Percentiles rank a stretch among this genome's conserved stretches.
phyloP scores from a whole-genome alignment of 805 yeast genomes.

The Metschnikowia colocasiae region DNA sequence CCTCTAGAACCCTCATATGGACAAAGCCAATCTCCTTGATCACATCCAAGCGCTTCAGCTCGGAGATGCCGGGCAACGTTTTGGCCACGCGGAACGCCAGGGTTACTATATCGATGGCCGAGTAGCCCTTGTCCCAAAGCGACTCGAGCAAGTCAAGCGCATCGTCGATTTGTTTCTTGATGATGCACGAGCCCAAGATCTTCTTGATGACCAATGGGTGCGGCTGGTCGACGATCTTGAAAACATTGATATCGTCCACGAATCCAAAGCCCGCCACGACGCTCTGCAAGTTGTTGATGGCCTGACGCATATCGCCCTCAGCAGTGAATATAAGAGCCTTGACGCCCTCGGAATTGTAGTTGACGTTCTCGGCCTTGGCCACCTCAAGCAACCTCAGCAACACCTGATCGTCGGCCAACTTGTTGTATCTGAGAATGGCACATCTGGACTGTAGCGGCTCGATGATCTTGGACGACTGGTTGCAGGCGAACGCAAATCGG shows the following conservation, averaged over 20 bases:
- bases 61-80: constrained; percentile 63
- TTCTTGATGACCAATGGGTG: constrained; percentile 83
- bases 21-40: constrained; percentile 85
- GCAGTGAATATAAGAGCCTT: constrained; percentile 92
- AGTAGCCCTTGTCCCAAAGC: constrained; percentile 87
- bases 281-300: constrained; percentile 88
- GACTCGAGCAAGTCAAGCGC: constrained; percentile 61
- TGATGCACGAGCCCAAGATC: constrained; percentile 45
- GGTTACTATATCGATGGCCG: constrained; percentile 88
- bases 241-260: constrained; percentile 90
- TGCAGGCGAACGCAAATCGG: constrained; percentile 97
- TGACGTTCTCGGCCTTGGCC: constrained; percentile 62
- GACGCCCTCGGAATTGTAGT: constrained; percentile 83
- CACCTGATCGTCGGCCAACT: constrained; percentile 81
- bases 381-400: constrained; percentile 71
- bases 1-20: constrained; percentile 91
- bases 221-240: constrained; percentile 93
- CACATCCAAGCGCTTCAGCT: constrained; percentile 66
- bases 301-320: constrained; percentile 99
- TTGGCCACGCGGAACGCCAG: constrained; percentile 88
- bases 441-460: constrained; percentile 97
- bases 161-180: constrained; percentile 50
- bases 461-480: constrained; percentile 88
- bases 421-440: constrained; percentile 83
- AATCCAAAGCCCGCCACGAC: constrained; percentile 91